Base-by-base conservation (phyloP, 345 rosid genomes). In the Microthlaspi erraticum region DNA sequence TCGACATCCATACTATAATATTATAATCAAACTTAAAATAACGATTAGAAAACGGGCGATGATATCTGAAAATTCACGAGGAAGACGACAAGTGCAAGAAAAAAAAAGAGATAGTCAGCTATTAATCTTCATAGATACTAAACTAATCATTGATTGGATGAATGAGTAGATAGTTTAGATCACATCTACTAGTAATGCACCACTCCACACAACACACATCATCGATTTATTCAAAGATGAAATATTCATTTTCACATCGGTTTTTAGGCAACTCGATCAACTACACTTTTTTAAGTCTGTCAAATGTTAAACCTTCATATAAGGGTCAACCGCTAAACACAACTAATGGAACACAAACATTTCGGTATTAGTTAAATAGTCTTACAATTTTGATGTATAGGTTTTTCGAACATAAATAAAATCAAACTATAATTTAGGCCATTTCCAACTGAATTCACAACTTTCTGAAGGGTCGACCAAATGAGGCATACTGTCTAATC, bases 71-170 rank as follows among this genome's bases (percentile, higher is more conserved):
- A 73, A 64, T 48, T 73, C 43, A 64, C 52, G 52, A 57, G 53
- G 52, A 57, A 65, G 66, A 65, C 66, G 71, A 65, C 66, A 73
- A 73, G 49, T 64, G 59, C 59, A 64, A 11, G 57, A 1, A 12
- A 49, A 58, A 49, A 58, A 43, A 20, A 43, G 29, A 26, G 29
- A 33, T 0, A 18, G 6, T 10, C 5, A 36, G 11, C 17, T 38
- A 18, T 13, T 33, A 50, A 23, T 20, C 18, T 33, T 36, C 7
- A 60, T 32, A 43, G 5, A 14, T 53, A 20, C n/a, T 60, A 53
- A 46, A 45, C 12, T 58, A 48, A 70, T 69, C 34, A 56, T 42
- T 42, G 60, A 60, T 60, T 51, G 48, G 60, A 31, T 51, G 26
- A 32, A 38, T 8, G 50, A 32, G 3, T 70, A 60, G 54, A 62